Conservation (phyloP, 2,329 filamentous ascomycete species). For the Blastomyces emzantsi region DNA sequence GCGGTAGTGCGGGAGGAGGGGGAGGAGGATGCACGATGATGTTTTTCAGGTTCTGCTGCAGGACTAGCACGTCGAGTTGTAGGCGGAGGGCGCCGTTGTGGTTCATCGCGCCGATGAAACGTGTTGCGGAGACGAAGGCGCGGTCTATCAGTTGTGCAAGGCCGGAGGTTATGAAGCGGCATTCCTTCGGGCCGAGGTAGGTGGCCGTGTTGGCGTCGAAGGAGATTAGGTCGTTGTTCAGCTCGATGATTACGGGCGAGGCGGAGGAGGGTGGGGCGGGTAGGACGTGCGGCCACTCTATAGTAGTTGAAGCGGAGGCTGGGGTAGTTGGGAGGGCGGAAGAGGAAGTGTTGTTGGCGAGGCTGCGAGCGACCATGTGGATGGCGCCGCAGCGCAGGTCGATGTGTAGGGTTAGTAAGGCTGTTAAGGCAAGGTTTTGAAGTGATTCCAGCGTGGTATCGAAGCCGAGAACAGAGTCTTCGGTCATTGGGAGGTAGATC, state of each 20-base stretch:
- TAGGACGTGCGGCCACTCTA: slow-evolving; percentile 45
- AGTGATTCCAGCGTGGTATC: slow-evolving; percentile 79
- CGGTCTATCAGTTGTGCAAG: slow-evolving; percentile 69
- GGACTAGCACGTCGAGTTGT: slow-evolving; percentile 85
- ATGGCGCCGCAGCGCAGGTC: slow-evolving; percentile 81
- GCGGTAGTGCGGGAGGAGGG: slow-evolving; percentile 11
- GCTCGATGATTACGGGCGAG: slow-evolving; percentile 61
- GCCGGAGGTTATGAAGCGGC: slow-evolving; percentile 65
- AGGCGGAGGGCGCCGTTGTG: slow-evolving; percentile 72
- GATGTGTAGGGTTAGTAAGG: slow-evolving; percentile 77
- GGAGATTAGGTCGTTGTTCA: slow-evolving; percentile 75
- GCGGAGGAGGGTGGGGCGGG: slow-evolving; percentile 36
- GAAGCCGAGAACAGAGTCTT: slow-evolving; percentile 76
- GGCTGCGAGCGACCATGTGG: slow-evolving; percentile 60
- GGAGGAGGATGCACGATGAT: slow-evolving; percentile 46
- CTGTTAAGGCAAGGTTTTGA: slow-evolving; percentile 66
- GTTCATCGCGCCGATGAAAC: slow-evolving; percentile 74
- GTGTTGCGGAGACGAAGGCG: slow-evolving; percentile 64
- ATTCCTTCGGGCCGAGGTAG: slow-evolving; percentile 63
- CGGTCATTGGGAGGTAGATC: slow-evolving; percentile 79
- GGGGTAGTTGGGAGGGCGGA: slow-evolving; percentile 19
- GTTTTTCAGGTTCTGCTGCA: slow-evolving; percentile 95
- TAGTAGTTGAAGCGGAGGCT: slow-evolving; percentile 22
- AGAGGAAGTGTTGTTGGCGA: slow-evolving; percentile 45
- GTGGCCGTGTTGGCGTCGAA: slow-evolving; percentile 75